phyloP scores from a whole-genome alignment of 768 basidiomycete species.

The Lyophyllum semitale region DNA sequence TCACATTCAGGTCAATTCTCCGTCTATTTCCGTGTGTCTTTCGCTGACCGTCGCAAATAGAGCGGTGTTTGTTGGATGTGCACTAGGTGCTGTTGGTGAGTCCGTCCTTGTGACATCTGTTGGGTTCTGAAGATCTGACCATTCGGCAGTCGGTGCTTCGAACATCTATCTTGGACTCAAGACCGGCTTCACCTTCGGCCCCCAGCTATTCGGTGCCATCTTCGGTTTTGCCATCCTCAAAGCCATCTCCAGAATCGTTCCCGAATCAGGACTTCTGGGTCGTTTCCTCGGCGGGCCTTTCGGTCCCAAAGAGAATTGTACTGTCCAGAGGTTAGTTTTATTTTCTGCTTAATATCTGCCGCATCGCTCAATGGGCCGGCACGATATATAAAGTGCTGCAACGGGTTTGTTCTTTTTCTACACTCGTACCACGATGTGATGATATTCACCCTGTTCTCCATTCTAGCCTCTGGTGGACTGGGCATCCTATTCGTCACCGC shows the following conservation, averaged over 20 bases:
- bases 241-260: constrained; percentile 49
- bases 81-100: constrained; percentile 48
- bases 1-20: constrained; percentile 45
- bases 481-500: constrained; percentile 63
- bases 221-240: constrained; percentile 66
- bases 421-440: constrained; percentile 12
- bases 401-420: constrained; percentile 34
- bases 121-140: neutral
- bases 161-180: constrained; percentile 72
- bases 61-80: constrained; percentile 51
- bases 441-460: neutral
- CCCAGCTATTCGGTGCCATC: constrained; percentile 62
- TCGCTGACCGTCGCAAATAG: constrained; percentile 19
- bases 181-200: constrained; percentile 68
- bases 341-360: neutral
- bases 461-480: constrained; percentile 52
- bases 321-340: constrained; percentile 47
- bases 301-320: constrained; percentile 69
- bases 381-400: constrained; percentile 39
- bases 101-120: neutral
- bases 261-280: constrained; percentile 46
- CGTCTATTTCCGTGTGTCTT: constrained; percentile 3
- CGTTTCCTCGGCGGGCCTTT: constrained; percentile 55
- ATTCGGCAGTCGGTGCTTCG: constrained; percentile 47
- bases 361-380: neutral